Conservation (phyloP, 257 asterid species). For the Solanum dulcamara region DNA sequence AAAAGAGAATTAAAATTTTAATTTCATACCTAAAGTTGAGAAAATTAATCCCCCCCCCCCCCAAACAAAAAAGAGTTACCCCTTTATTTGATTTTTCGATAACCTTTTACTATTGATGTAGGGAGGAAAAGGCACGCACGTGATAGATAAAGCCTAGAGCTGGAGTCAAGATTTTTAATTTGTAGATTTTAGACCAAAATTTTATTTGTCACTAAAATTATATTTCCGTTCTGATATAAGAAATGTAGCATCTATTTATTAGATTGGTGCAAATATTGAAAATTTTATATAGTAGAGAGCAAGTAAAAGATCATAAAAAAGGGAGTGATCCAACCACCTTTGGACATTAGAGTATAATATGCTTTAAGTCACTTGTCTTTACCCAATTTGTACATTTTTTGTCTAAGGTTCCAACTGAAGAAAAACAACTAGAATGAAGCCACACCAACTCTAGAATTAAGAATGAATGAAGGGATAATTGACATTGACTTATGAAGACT, state of each 20-base stretch:
- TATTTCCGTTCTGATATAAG: too few species aligned
- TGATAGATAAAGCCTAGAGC: too few species aligned
- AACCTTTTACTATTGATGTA: neutral
- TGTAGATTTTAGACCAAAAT: neutral
- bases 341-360: constrained; percentile 1
- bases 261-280: neutral
- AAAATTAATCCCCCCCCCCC: neutral
- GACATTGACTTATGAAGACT: constrained; percentile 28
- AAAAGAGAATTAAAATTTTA: neutral
- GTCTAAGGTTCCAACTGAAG: constrained; percentile 23
- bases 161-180: neutral
- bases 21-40: neutral
- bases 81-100: neutral
- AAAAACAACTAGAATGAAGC: constrained; percentile 32
- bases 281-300: neutral
- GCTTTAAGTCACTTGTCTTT: constrained; percentile 1
- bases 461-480: constrained; percentile 29
- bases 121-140: neutral
- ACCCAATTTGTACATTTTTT: constrained; percentile 31
- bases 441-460: constrained; percentile 40
- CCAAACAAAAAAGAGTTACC: too few species aligned
- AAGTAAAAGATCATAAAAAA: neutral
- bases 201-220: too few species aligned
- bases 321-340: neutral
- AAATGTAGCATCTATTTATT: too few species aligned